These are phyloP conservation scores for Verticillium longisporum DNA, from an alignment of 2,329 filamentous ascomycete species.

Conservation along the genomic window DNA sequence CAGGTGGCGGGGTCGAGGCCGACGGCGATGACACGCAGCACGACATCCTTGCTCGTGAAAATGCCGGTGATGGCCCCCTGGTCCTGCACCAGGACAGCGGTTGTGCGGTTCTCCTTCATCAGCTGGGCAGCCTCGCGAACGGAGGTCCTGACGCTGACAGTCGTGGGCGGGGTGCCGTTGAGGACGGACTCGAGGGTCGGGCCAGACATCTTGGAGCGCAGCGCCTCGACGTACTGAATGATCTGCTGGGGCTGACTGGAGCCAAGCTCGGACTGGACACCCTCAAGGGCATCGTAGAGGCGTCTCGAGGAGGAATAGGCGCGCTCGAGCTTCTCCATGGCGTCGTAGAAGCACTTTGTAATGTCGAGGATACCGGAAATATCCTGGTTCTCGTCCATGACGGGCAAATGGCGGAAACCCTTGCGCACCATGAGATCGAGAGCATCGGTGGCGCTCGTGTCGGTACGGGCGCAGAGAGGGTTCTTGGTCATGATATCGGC, in stretches of 20 bases:
- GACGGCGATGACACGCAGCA: slow-evolving; percentile 93
- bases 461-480: slow-evolving; percentile 91
- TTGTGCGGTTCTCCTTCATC: slow-evolving; percentile 99
- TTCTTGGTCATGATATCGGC: slow-evolving; percentile 99
- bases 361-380: slow-evolving; percentile 98
- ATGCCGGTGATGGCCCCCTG: slow-evolving; percentile 97
- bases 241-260: slow-evolving; percentile 96
- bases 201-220: slow-evolving; percentile 94
- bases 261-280: slow-evolving; percentile 93
- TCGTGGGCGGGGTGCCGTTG: slow-evolving; percentile 85
- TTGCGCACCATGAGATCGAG: slow-evolving; percentile 97
- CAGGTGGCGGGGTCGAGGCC: slow-evolving; percentile 90
- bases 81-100: slow-evolving; percentile 91
- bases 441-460: slow-evolving; percentile 96
- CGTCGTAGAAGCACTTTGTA: slow-evolving; percentile 99
- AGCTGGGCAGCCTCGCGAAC: slow-evolving; percentile 91
- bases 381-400: slow-evolving; percentile 99
- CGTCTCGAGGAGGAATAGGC: slow-evolving; percentile 98
- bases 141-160: slow-evolving; percentile 90
- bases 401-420: slow-evolving; percentile 92
- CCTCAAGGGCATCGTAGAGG: slow-evolving; percentile 93
- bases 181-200: slow-evolving; percentile 92
- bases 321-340: slow-evolving; percentile 98
- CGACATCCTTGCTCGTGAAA: slow-evolving; percentile 98
- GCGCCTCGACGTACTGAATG: slow-evolving; percentile 96